Evolutionary conservation across 2,329 filamentous ascomycete genomes (phyloP).

Genomic region (Phyllosticta citriasiana): DNA sequence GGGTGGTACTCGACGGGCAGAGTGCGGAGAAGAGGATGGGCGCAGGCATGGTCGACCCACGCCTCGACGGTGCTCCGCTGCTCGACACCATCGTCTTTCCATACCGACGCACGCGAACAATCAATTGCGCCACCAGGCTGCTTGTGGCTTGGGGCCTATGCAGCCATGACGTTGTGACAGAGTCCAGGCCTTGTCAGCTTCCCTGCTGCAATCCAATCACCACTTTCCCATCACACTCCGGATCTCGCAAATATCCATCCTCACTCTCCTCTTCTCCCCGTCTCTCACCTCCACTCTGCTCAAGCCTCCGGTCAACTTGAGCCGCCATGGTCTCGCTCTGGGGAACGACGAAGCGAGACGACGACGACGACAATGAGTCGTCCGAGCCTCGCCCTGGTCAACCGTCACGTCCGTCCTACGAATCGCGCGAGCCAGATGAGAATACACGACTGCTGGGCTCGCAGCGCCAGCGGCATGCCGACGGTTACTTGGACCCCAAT

Average conservation of each 20-base stretch:
- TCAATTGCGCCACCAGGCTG: background rate
- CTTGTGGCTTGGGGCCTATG: background rate
- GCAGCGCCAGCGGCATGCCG: slow-evolving; percentile 45
- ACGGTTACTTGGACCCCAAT: slow-evolving; percentile 64
- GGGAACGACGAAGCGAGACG: slow-evolving; percentile 42
- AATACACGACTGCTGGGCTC: slow-evolving; percentile 56
- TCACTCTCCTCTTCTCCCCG: background rate
- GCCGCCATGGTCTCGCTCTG: slow-evolving; percentile 43
- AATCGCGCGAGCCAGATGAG: slow-evolving; percentile 43
- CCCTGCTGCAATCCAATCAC: background rate
- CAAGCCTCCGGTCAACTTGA: background rate
- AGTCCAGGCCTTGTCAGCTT: background rate
- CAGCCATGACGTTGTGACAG: background rate
- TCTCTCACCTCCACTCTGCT: background rate
- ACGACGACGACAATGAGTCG: slow-evolving; percentile 23
- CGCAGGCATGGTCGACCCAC: background rate
- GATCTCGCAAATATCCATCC: background rate
- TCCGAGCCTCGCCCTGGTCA: slow-evolving; percentile 13
- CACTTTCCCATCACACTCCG: background rate
- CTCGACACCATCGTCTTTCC: background rate
- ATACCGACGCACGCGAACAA: background rate
- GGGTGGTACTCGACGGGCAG: background rate
- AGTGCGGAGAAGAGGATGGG: background rate
- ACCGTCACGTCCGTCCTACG: slow-evolving; percentile 21
- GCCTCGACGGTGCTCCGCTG: background rate